A percentile compares a stretch with the other conserved stretches of the same genome.
phyloP scores from a whole-genome alignment of 345 rosid species.

The Streptanthus diversifolius region DNA sequence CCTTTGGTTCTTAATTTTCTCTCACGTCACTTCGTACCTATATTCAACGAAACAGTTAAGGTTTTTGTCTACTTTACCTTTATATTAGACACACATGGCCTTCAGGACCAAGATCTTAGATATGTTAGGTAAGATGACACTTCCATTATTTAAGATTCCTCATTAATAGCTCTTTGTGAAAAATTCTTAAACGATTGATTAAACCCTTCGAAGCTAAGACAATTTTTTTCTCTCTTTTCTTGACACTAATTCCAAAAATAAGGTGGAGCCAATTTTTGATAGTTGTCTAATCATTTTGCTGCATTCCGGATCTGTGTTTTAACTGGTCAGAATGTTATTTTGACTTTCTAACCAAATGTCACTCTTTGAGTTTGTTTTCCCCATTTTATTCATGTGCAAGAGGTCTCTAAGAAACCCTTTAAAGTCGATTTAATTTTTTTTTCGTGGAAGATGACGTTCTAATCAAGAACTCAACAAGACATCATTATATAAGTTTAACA shows the following conservation, averaged over 20 bases:
- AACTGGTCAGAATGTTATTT: not conserved
- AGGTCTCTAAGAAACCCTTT: not conserved
- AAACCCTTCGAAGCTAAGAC: slow-evolving; percentile 16
- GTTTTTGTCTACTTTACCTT: slow-evolving; percentile 23
- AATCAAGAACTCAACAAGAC: slow-evolving; percentile 2
- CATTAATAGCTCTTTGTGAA: slow-evolving; percentile 20
- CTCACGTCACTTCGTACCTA: slow-evolving; percentile 9
- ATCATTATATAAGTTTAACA: slow-evolving; percentile 1
- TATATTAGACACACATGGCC: slow-evolving; percentile 24
- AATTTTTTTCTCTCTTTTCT: not conserved
- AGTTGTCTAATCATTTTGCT: slow-evolving; percentile 14
- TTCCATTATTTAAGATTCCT: slow-evolving; percentile 27
- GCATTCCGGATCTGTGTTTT: slow-evolving; percentile 14
- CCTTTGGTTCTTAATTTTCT: slow-evolving; percentile 17
- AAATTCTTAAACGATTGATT: not conserved
- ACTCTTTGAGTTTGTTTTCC: not conserved
- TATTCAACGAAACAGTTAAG: slow-evolving; percentile 21
- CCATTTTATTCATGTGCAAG: not conserved
- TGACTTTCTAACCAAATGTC: not conserved
- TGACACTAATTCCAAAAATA: not conserved
- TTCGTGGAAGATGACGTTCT: not conserved
- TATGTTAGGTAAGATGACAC: slow-evolving; percentile 29
- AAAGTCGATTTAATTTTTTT: not conserved
- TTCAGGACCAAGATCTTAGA: slow-evolving; percentile 16
- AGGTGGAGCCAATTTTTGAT: slow-evolving; percentile 8